Conservation (phyloP, 805 yeast species). For the Sugiyamaella qingdaonensis region DNA sequence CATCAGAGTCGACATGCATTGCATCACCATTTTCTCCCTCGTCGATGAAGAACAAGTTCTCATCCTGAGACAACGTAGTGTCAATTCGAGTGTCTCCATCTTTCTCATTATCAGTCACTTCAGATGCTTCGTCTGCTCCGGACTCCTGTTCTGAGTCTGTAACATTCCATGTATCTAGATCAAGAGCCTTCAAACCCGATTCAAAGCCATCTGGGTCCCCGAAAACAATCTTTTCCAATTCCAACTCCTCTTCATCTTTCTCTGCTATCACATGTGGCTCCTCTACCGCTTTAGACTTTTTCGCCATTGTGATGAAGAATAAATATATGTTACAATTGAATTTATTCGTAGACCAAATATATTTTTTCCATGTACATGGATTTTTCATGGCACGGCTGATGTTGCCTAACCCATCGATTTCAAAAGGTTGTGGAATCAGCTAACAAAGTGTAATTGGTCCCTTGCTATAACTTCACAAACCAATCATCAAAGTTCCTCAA, state of each 20-base stretch:
- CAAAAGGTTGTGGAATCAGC: no score
- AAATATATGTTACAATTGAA: not conserved
- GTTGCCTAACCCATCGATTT: no score
- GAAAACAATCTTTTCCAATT: slow-evolving; percentile 77
- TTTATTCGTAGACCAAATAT: not conserved
- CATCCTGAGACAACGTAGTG: slow-evolving; percentile 39
- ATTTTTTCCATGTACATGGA: no score
- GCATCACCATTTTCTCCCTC: slow-evolving; percentile 37
- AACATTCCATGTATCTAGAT: slow-evolving; percentile 44
- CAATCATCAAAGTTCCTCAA: no score
- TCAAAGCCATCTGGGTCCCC: slow-evolving; percentile 82
- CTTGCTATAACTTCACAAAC: no score
- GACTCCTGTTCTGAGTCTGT: slow-evolving; percentile 38
- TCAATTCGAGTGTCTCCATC: slow-evolving; percentile 29
- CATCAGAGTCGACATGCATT: slow-evolving; percentile 33
- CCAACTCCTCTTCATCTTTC: slow-evolving; percentile 80
- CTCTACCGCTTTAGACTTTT: not conserved
- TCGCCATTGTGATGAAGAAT: not conserved
- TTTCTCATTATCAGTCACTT: slow-evolving; percentile 30
- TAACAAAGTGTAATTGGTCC: no score
- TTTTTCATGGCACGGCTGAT: not conserved
- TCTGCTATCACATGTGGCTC: slow-evolving; percentile 31
- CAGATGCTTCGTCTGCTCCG: slow-evolving; percentile 30
- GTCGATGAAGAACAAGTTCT: slow-evolving; percentile 53
- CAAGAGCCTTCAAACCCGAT: slow-evolving; percentile 55